Evolutionary conservation across 2,329 filamentous ascomycete species (phyloP).

Genomic region (Fusarium denticulatum): DNA sequence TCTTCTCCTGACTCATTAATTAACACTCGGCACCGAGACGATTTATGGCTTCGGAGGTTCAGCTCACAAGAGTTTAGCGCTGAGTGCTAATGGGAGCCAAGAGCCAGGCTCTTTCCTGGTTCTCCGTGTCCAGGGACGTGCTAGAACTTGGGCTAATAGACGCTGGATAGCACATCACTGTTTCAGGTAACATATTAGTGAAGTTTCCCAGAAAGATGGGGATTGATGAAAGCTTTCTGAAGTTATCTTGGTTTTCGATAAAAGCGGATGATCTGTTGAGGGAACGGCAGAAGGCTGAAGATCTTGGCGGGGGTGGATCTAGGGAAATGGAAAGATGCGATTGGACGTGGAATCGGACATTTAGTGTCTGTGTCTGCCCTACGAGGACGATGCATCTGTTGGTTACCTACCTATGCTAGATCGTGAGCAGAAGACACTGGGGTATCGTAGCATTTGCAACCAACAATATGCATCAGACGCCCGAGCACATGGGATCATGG

Average conservation of each 20-base stretch:
- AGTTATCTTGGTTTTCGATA: slow-evolving; percentile 13
- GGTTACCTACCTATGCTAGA: background rate
- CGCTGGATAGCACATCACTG: slow-evolving; percentile 3
- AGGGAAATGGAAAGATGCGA: slow-evolving; percentile 11
- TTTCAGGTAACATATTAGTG: slow-evolving; percentile 29
- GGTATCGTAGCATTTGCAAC: background rate
- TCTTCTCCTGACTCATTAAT: slow-evolving; percentile 27
- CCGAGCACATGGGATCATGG: background rate
- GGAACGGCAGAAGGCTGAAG: slow-evolving; percentile 2
- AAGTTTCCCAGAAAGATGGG: background rate
- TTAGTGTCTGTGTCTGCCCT: slow-evolving; percentile 8
- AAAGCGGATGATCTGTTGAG: background rate
- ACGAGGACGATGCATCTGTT: background rate
- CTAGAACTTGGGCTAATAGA: slow-evolving; percentile 7
- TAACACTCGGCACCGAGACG: slow-evolving; percentile 7
- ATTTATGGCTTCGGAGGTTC: slow-evolving; percentile 21
- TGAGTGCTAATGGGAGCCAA: slow-evolving; percentile 5
- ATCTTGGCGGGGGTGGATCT: slow-evolving; percentile 8
- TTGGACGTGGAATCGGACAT: background rate
- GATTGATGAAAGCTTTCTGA: slow-evolving; percentile 15
- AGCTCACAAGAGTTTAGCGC: slow-evolving; percentile 30
- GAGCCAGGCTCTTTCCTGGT: slow-evolving; percentile 18
- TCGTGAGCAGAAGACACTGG: background rate
- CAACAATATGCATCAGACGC: background rate
- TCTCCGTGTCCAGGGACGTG: slow-evolving; percentile 2